Conservation (phyloP, 2,329 filamentous ascomycete species). For the Elsinoe necatrix region DNA sequence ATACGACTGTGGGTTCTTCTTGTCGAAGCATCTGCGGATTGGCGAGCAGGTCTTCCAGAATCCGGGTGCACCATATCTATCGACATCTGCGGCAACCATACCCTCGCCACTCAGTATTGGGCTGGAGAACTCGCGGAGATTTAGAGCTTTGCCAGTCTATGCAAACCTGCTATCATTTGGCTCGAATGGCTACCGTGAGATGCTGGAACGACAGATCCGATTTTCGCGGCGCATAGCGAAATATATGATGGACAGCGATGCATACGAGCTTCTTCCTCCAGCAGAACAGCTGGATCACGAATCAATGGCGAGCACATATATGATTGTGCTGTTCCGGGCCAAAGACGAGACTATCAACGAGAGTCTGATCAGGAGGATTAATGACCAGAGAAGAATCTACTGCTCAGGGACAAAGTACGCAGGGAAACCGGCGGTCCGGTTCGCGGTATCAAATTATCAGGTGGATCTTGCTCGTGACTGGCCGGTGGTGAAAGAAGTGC, state of each 20-base stretch:
- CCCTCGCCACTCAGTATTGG: constrained; percentile 81
- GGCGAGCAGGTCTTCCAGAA: constrained; percentile 66
- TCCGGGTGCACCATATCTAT: constrained; percentile 75
- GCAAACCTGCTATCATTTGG: constrained; percentile 70
- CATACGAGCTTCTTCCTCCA: constrained; percentile 58
- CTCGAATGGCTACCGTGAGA: constrained; percentile 54
- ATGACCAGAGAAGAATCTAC: constrained; percentile 65
- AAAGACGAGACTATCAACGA: constrained; percentile 56
- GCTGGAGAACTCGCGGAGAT: constrained; percentile 83
- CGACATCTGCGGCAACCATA: constrained; percentile 42
- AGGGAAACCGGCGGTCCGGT: constrained; percentile 63
- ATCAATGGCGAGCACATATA: constrained; percentile 49
- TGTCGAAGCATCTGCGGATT: constrained; percentile 55
- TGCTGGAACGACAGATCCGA: constrained; percentile 63
- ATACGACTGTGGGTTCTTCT: constrained; percentile 87
- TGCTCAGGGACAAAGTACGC: constrained; percentile 76
- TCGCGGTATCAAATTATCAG: constrained; percentile 72
- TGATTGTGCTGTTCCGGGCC: constrained; percentile 71
- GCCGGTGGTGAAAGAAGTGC: constrained; percentile 53
- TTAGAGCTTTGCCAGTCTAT: constrained; percentile 85
- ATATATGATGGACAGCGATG: constrained; percentile 52
- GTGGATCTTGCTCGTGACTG: constrained; percentile 62
- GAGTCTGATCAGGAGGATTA: constrained; percentile 62
- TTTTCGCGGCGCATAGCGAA: constrained; percentile 60
- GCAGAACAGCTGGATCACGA: constrained; percentile 21